Percentiles rank a stretch among this genome's conserved stretches.
These are phyloP conservation scores for Bjerkandera adusta DNA, from an alignment of 1,284 basidiomycete species.

Conservation along the genomic window DNA sequence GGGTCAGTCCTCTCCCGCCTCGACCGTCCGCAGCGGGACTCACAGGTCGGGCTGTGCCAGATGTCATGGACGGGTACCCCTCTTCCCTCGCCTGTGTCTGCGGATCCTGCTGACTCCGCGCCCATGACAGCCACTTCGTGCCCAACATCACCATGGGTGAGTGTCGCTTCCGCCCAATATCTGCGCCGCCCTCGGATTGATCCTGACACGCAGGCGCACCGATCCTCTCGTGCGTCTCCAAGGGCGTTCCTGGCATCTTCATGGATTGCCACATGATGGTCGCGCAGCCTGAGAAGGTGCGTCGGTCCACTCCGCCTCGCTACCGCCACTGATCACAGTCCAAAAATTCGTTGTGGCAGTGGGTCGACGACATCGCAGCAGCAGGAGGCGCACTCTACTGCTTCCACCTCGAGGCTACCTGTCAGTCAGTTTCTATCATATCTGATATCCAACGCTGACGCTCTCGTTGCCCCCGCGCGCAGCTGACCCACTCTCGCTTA, in stretches of 20 bases:
- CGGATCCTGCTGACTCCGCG: constrained; percentile 16
- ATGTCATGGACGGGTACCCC: constrained; percentile 92
- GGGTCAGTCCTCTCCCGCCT: constrained; percentile 53
- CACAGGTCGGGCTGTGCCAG: constrained; percentile 41
- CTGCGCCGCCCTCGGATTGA: constrained; percentile 19
- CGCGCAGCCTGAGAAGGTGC: constrained; percentile 84
- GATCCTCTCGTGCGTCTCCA: constrained; percentile 84
- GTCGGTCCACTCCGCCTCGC: neutral
- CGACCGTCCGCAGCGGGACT: constrained; percentile 3
- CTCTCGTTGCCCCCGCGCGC: constrained; percentile 6
- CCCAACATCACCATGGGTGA: constrained; percentile 96
- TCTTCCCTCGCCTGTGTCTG: constrained; percentile 2
- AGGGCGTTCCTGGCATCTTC: constrained; percentile 91
- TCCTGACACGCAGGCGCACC: constrained; percentile 70
- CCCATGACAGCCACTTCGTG: constrained; percentile 82
- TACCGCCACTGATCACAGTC: neutral
- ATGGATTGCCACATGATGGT: constrained; percentile 99
- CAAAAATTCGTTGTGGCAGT: constrained; percentile 45
- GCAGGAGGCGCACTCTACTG: constrained; percentile 96
- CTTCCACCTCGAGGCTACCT: constrained; percentile 96
- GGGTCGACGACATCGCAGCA: constrained; percentile 94
- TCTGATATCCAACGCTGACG: constrained; percentile 1
- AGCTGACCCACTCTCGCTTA: constrained; percentile 77
- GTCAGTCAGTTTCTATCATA: constrained; percentile 44
- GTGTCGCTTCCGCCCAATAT: constrained; percentile 19